A percentile compares a stretch with the other conserved stretches of the same genome.
These are phyloP conservation scores for Limnanthes douglasii DNA, from an alignment of 345 rosid genomes.

Conservation along the genomic window DNA sequence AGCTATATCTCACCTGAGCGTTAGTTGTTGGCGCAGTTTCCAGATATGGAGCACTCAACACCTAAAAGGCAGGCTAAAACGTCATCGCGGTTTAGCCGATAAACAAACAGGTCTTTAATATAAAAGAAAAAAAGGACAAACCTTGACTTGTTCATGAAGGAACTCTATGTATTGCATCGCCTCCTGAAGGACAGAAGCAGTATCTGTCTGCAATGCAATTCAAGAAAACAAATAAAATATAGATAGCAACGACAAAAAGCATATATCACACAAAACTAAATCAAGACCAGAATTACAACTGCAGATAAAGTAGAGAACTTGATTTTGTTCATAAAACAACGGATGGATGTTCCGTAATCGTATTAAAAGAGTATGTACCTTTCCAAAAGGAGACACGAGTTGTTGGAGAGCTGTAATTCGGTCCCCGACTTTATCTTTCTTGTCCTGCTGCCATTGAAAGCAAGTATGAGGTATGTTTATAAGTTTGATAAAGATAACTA, in stretches of 20 bases:
- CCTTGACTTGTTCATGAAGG: conserved; percentile 98
- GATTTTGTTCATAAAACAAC: background rate
- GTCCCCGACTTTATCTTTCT: conserved; percentile 85
- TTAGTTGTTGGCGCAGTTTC: conserved; percentile 30
- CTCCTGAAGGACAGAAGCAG: conserved; percentile 86
- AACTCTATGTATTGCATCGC: conserved; percentile 80
- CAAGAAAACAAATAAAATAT: conserved; percentile 5
- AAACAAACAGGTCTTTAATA: conserved; percentile 1
- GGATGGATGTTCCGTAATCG: background rate
- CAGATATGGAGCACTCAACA: conserved; percentile 91
- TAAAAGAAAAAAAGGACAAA: conserved; percentile 17
- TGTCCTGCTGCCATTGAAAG: conserved; percentile 32
- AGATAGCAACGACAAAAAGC: background rate
- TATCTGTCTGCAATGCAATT: conserved; percentile 56
- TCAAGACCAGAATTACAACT: background rate
- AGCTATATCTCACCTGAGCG: conserved; percentile 54
- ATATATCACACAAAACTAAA: conserved; percentile 1
- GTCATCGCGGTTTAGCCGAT: background rate
- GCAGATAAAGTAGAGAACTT: background rate
- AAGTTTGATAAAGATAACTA: background rate
- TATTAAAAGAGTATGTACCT: too few relatives aligned
- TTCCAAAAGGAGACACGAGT: conserved; percentile 93
- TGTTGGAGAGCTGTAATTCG: conserved; percentile 79
- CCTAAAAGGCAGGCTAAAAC: conserved; percentile 25
- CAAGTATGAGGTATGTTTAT: conserved; percentile 7